Evolutionary conservation across 345 rosid species (phyloP).

Genomic region (Punica granatum): DNA sequence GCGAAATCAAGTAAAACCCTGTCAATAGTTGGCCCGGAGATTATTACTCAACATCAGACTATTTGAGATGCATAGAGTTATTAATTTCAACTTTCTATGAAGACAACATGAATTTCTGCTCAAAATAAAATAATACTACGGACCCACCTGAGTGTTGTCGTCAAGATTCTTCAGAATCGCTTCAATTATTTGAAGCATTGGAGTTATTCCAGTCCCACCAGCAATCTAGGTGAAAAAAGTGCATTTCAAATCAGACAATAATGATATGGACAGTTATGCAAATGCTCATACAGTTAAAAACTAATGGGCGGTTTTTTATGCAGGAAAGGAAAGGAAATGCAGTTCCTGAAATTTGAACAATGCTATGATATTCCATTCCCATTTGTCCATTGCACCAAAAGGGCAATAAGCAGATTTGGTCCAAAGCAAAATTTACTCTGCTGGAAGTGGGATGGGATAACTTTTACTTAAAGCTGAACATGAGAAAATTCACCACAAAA

Average conservation of each 20-base stretch:
- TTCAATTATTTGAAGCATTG: conserved; percentile 95
- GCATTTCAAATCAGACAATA: not conserved
- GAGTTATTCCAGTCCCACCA: conserved; percentile 94
- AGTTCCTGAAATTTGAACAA: not conserved
- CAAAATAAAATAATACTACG: not conserved
- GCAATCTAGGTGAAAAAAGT: conserved; percentile 48
- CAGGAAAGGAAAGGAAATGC: not conserved
- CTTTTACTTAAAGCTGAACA: no score
- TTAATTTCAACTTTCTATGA: not conserved
- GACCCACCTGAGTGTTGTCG: conserved; percentile 77
- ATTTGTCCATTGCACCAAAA: no score
- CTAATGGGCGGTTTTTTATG: no score
- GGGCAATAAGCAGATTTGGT: no score
- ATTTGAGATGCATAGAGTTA: not conserved
- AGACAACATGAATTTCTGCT: not conserved
- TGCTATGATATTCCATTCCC: not conserved
- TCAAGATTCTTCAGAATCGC: conserved; percentile 79
- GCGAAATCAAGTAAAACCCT: no score
- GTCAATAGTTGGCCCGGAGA: no score
- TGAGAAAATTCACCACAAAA: not conserved
- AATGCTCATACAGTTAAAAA: no score
- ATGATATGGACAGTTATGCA: no score
- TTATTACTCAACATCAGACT: no score
- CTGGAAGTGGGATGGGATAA: not conserved
- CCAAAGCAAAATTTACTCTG: no score